Evolutionary conservation across 345 rosid genomes (phyloP), one percentile per base, ranked within the genome.

Genomic region (Eucalyptus sp.): DNA sequence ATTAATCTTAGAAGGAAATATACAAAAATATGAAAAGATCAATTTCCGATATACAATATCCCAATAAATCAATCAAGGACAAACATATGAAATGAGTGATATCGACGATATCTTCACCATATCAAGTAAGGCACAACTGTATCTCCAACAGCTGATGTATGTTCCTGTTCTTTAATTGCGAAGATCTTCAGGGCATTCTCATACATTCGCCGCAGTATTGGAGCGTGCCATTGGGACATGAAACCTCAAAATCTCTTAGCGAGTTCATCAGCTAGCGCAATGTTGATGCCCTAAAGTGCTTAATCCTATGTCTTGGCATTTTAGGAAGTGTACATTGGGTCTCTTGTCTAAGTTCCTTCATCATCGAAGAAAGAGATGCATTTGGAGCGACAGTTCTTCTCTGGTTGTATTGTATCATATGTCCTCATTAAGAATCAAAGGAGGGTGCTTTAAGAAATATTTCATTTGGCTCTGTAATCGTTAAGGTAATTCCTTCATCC

Each of bases 181-280:
- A 85, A 90, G 91, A 90, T 90, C 49, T 90, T 88, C 46, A 56
- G 88, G 41, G 88, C 90, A 49, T 50, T 90, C 51, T 86, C 91
- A 5, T 90, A 90, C 12, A 88, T 90, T 58, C 87, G 60, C 66
- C 50, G n/a, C 50, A 54, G 76, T 76, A 88, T 90, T 10, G 76
- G 91, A 31, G 91, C n/a, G 83, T 90, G 91, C 52, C 91, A 88
- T 80, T 71, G 86, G 22, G 90, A 90, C 50, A 86, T 90, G n/a
- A 90, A 90, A 86, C 87, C 90, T 71, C 91, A 90, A 76, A 90
- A 90, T 80, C 88, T 90, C 22, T 50, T 88, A 86, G 91, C 88
- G 86, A 68, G 88, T 86, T 89, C 22, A 33, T 51, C 22, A 50
- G 4, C 58, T 52, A 18, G 51, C 46, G 6, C 37, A 50, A 49